Evolutionary conservation across 345 rosid species (phyloP), one percentile per base, ranked within the genome.

Genomic region (Dimocarpus longan): DNA sequence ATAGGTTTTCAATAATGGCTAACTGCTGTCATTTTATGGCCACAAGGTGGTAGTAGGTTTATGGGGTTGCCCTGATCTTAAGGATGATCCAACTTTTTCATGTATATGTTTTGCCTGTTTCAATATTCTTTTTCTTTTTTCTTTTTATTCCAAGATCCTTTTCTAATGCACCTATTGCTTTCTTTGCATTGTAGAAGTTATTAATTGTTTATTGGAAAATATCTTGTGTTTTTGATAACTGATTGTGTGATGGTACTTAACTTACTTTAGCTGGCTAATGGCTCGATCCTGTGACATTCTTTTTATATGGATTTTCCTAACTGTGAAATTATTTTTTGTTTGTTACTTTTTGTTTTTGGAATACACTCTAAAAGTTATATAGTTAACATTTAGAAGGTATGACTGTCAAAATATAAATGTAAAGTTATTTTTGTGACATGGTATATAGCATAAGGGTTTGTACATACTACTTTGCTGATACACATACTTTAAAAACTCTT

Each of bases 401-500:
- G 39, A 28, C n/a, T 52, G 44, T 62, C 75, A 28, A 50, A 26
- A 32, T 6, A 28, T 71, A 71, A 71, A 56, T 52, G 18, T 52
- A 15, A 15, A 4, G 57, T 52, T 52, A 18, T 13, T 52, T 59
- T 59, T 59, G 64, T 59, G 64, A n/a, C 26, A 18, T 59, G 26
- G 64, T 59, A 6, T 1, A 59, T 16, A 4, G 52, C 32, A 1
- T 40, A 3, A 59, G 66, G 8, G 12, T n/a, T 42, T 43, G 19
- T 42, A 26, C 5, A 43, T 62, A 43, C 43, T 72, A 37, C 48
- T 37, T 72, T 76, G 48, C 62, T 48, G 65, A 39, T 67, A 62
- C 71, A 65, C 66, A 73, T 82, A 19, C 57, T 79, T 48, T 48
- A 3, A 50, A 63, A 8, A 37, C 66, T 67, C 64, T 73, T 43